Conservation (phyloP, 306 rosid genomes). For the Ziziphus jujuba region DNA sequence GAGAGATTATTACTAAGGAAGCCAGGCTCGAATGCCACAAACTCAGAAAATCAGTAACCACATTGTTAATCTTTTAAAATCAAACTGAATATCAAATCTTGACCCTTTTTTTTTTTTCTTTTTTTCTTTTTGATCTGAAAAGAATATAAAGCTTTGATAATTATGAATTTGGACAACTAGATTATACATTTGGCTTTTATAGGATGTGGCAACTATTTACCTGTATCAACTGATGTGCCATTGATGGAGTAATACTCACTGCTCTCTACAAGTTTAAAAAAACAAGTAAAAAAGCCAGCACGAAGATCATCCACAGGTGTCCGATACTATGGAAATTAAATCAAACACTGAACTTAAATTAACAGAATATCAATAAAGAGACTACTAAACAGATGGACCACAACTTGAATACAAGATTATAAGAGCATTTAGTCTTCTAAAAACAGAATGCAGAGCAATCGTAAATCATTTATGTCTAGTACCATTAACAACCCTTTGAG, state of each 20-base stretch:
- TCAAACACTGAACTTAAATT: neutral
- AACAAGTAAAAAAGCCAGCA: constrained; percentile 2
- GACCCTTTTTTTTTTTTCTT: no score
- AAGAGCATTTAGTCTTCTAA: neutral
- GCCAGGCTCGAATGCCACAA: neutral
- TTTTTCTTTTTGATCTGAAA: no score
- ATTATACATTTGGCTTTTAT: neutral
- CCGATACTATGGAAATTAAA: neutral
- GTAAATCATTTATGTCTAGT: no score
- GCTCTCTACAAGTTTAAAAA: constrained; percentile 77
- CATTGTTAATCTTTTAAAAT: neutral
- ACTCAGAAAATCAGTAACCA: neutral
- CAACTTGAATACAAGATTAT: neutral
- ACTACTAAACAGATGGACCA: no score
- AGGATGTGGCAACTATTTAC: constrained; percentile 33
- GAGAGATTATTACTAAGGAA: constrained; percentile 12
- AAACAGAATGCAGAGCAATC: neutral
- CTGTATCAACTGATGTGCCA: constrained; percentile 80
- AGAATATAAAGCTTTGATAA: neutral
- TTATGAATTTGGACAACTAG: neutral
- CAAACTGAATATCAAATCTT: neutral
- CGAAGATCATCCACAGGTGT: constrained; percentile 5
- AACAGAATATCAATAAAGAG: neutral
- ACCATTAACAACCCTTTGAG: neutral
- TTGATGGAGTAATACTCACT: constrained; percentile 68